Conservation (phyloP, 2,329 filamentous ascomycete species). For the Gnomoniopsis smithogilvyi region DNA sequence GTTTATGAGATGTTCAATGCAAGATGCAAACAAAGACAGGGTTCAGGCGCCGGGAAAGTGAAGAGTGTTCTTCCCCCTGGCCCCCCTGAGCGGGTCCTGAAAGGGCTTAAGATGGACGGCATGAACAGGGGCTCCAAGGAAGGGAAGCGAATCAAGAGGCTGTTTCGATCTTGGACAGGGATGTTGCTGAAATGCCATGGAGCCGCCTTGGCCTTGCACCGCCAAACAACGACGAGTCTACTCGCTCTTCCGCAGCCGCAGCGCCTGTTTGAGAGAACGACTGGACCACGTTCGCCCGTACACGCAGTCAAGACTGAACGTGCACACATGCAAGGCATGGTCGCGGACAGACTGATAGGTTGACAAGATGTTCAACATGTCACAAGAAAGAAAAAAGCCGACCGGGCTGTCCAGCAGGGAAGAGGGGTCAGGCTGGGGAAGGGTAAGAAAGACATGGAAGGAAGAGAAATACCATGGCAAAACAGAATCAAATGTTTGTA, state of each 20-base stretch:
- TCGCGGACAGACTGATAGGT: too few species aligned
- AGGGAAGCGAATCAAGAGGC: background rate
- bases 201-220: conserved; percentile 1
- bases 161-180: conserved; percentile 2
- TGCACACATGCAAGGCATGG: too few species aligned
- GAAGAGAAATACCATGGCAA: too few species aligned
- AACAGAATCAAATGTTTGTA: conserved; percentile 1
- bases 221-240: background rate
- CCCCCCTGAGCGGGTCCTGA: background rate
- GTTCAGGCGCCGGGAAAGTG: background rate
- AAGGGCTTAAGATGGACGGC: background rate
- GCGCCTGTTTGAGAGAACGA: too few species aligned
- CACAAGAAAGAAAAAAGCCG: too few species aligned
- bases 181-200: background rate
- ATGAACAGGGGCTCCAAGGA: background rate
- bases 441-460: background rate
- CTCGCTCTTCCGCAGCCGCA: background rate
- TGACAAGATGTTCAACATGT: too few species aligned
- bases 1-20: background rate
- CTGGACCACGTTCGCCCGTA: too few species aligned
- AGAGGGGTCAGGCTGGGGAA: background rate
- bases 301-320: too few species aligned
- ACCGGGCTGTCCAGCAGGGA: background rate
- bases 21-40: background rate
- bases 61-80: background rate